A percentile compares a stretch with the other conserved stretches of the same genome.
phyloP scores from a whole-genome alignment of 2,329 filamentous ascomycete genomes.

The Penicillium sp. region DNA sequence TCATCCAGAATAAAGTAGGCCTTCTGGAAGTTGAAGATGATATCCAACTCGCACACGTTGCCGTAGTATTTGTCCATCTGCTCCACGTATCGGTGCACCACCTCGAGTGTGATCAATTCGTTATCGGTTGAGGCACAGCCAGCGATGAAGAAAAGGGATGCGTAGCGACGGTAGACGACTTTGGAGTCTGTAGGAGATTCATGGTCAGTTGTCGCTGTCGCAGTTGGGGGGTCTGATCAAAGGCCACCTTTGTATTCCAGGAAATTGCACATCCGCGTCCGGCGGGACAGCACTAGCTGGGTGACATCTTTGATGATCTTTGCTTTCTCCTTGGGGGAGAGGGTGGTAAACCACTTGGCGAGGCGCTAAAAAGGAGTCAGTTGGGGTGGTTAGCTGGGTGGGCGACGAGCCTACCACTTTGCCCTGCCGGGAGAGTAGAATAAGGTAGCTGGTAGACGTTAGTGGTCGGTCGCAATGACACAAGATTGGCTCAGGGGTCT shows the following conservation, averaged over 20 bases:
- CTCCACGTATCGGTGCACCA: constrained; percentile 98
- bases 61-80: constrained; percentile 99
- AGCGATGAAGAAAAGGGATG: constrained; percentile 98
- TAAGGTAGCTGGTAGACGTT: constrained; percentile 70
- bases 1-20: constrained; percentile 99
- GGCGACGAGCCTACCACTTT: constrained; percentile 79
- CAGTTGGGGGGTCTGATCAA: neutral
- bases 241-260: constrained; percentile 91
- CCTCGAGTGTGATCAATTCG: constrained; percentile 95
- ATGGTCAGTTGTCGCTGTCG: neutral
- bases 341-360: constrained; percentile 98
- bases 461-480: constrained; percentile 13
- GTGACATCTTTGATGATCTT: constrained; percentile 99
- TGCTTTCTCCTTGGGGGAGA: constrained; percentile 97
- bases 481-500: constrained; percentile 12
- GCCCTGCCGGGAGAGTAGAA: constrained; percentile 95
- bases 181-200: constrained; percentile 72
- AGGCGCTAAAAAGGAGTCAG: constrained; percentile 68
- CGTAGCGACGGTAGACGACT: constrained; percentile 97
- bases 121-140: constrained; percentile 97
- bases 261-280: constrained; percentile 99
- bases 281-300: constrained; percentile 90
- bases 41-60: constrained; percentile 98
- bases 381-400: constrained; percentile 35
- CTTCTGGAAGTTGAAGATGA: constrained; percentile 99